Percentiles rank a stretch among this genome's conserved stretches.
These are phyloP conservation scores for Lepiota venenata DNA, from an alignment of 768 basidiomycete species.

Conservation along the genomic window DNA sequence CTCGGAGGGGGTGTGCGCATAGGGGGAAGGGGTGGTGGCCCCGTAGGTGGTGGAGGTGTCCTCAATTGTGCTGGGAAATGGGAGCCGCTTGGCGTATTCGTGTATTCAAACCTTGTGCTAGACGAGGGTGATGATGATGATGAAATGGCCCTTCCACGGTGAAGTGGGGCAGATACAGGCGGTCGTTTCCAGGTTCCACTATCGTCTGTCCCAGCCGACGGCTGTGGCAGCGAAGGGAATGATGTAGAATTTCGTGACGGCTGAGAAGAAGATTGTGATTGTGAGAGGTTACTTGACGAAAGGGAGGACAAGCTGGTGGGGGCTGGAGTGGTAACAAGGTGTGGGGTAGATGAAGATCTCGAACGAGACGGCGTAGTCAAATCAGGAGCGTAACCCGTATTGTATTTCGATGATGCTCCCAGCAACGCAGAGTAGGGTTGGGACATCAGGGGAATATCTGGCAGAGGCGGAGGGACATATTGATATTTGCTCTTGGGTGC, in stretches of 20 bases:
- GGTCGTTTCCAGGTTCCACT: slow-evolving; percentile 27
- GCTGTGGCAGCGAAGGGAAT: not conserved
- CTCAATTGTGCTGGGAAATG: not conserved
- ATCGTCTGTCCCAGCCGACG: not conserved
- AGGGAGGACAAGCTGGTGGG: not conserved
- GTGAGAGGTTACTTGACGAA: not conserved
- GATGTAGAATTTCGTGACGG: not conserved
- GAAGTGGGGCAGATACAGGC: slow-evolving; percentile 15
- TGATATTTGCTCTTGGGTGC: not conserved
- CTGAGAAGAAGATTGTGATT: not conserved
- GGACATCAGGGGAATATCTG: not conserved
- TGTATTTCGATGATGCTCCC: slow-evolving; percentile 7
- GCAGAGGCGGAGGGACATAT: slow-evolving; percentile 7
- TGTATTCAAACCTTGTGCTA: not conserved
- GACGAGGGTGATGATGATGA: not conserved
- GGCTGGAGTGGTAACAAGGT: not conserved
- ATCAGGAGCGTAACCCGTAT: not conserved
- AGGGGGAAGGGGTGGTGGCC: slow-evolving; percentile 11
- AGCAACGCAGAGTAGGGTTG: slow-evolving; percentile 5
- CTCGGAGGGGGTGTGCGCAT: slow-evolving; percentile 9
- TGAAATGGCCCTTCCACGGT: not conserved
- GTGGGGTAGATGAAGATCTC: slow-evolving; percentile 3
- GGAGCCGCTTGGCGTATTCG: not conserved
- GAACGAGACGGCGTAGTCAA: not conserved
- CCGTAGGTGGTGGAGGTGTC: slow-evolving; percentile 8